Evolutionary conservation across 768 basidiomycete genomes (phyloP).

Genomic region (Tylopilus subfusipes): DNA sequence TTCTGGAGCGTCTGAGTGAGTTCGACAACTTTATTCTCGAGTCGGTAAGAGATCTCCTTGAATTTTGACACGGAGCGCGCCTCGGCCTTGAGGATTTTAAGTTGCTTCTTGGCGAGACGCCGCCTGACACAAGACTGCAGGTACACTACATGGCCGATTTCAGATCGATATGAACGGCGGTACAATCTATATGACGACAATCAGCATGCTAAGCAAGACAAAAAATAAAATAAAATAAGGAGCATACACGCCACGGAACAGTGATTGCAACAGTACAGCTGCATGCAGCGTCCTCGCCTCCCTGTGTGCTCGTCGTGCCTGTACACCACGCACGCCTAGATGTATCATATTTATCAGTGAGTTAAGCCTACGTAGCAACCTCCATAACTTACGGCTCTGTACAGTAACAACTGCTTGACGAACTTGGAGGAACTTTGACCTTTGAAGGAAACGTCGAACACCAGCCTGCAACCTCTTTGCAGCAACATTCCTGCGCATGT

Average conservation of each 20-base stretch:
- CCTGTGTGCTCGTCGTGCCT: slow-evolving; percentile 57
- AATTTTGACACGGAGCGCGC: slow-evolving; percentile 97
- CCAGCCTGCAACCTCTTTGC: slow-evolving; percentile 75
- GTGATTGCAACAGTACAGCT: slow-evolving; percentile 71
- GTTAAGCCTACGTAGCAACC: not conserved
- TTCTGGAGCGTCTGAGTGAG: slow-evolving; percentile 91
- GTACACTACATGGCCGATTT: slow-evolving; percentile 73
- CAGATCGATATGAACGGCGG: slow-evolving; percentile 51
- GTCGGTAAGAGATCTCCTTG: slow-evolving; percentile 95
- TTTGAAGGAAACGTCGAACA: slow-evolving; percentile 68
- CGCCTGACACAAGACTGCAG: slow-evolving; percentile 92
- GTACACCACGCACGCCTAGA: slow-evolving; percentile 71
- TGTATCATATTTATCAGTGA: slow-evolving; percentile 4
- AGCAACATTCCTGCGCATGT: slow-evolving; percentile 67
- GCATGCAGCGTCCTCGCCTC: slow-evolving; percentile 57
- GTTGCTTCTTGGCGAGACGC: slow-evolving; percentile 78
- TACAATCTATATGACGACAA: slow-evolving; percentile 40
- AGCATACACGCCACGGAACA: slow-evolving; percentile 86
- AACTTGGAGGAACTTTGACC: slow-evolving; percentile 63
- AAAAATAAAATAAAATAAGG: slow-evolving; percentile 15
- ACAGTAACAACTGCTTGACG: slow-evolving; percentile 62
- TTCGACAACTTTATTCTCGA: slow-evolving; percentile 99
- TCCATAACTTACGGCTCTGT: slow-evolving; percentile 73
- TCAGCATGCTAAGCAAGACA: slow-evolving; percentile 1
- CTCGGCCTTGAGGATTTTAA: slow-evolving; percentile 80